Evolutionary conservation across 169 alveolate species (phyloP).

Genomic region (Ophryocystis elektroscirrha): DNA sequence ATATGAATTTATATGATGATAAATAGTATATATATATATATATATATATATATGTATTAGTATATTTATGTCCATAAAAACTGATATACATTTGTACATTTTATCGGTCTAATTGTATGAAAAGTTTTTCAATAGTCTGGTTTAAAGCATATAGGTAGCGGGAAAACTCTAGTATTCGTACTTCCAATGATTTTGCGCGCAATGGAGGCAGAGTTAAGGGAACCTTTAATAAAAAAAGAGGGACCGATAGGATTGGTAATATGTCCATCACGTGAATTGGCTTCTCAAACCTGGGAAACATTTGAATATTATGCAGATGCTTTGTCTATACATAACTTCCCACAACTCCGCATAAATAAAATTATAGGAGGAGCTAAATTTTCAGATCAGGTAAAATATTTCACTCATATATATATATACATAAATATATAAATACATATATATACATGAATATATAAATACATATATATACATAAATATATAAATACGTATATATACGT

Average conservation of each 20-base stretch:
- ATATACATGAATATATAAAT: background rate
- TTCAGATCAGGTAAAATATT: slow-evolving; percentile 35
- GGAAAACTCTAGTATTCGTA: slow-evolving; percentile 67
- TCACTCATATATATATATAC: background rate
- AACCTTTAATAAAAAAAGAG: slow-evolving; percentile 41
- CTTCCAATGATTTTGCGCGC: slow-evolving; percentile 65
- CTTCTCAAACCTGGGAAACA: slow-evolving; percentile 61
- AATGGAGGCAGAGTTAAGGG: slow-evolving; percentile 48
- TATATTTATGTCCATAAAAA: background rate
- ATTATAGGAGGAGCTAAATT: slow-evolving; percentile 51
- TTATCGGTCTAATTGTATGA: background rate
- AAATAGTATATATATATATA: no score
- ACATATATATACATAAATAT: background rate
- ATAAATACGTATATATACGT: no score
- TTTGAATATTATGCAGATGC: slow-evolving; percentile 34
- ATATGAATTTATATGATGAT: background rate
- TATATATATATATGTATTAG: background rate
- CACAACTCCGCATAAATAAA: slow-evolving; percentile 33
- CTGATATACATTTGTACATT: background rate
- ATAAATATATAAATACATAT: background rate
- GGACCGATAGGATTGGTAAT: slow-evolving; percentile 71
- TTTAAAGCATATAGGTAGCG: slow-evolving; percentile 35
- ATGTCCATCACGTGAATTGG: slow-evolving; percentile 77
- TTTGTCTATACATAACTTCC: slow-evolving; percentile 31
- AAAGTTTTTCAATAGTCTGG: no score